Base-by-base conservation (phyloP, 805 yeast species). In the Danielia oregonensis region DNA sequence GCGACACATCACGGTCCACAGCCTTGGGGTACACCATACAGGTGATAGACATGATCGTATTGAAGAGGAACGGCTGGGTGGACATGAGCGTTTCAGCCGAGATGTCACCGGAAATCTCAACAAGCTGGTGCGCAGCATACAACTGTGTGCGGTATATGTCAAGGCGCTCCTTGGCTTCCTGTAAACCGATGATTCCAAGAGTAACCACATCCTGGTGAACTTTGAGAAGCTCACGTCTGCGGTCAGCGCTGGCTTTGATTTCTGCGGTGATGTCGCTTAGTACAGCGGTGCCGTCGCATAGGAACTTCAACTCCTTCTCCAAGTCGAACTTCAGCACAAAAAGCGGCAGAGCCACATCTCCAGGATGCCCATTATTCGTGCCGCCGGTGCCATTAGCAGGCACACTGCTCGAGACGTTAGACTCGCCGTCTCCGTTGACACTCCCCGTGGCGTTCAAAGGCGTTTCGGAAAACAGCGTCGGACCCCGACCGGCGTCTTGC, bases 21-120 rank as follows among this genome's bases (percentile, higher is more conserved):
- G 53, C 49, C 12, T 52, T 42, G 5, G 54, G 52, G 42, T 68
- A 58, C 8, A 70, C 58, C 17, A 72, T 54, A 1, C 82, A 74
- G 1, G 84, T 64, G 9, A 78, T 67, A 3, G 86, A 72, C 72
- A 87, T 73, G 11, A 87, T 62, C 0, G 83, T 68, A 24, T 79
- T 70, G 45, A 86, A 76, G 29, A 87, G 55, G 15, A 74, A 67
- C 2, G 94, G 95, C 27, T 69, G 68, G 1, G 68, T 57, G 10
- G 54, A 51, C 30, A 79, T 64, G 33, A 87, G 48, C 11, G 63
- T 63, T 6, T 72, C 76, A 5, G 74, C 66, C 1, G 73, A 52
- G 16, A 65, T 43, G 11, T 63, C 60, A 0, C 54, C 55, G 0
- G 78, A 74, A 3, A 85, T 54, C 22, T 63, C 68, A n/a, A 86